Evolutionary conservation across 2,329 filamentous ascomycete species (phyloP), one percentile per base, ranked within the genome.

Genomic region (Zasmidium cellare): DNA sequence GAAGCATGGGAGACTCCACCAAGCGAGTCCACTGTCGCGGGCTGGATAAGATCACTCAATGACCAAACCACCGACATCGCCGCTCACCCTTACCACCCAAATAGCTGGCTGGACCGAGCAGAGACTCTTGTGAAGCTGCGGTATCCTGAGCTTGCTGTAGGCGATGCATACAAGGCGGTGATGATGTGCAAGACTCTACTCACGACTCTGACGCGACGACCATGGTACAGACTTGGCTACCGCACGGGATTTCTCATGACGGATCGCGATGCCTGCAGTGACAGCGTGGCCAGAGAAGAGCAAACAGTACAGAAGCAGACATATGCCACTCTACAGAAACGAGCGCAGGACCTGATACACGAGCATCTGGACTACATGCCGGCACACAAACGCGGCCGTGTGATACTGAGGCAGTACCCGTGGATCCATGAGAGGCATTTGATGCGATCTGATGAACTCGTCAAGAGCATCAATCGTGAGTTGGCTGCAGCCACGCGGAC

Each of bases 131-230:
- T 24, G 12, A 9, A 44, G 0, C 28, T 71, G 20, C 57, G 58
- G 3, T 70, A 67, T 44, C 69, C 70, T 2, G 70, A 72, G 48
- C 62, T 71, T 3, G 69, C 68, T 9, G 59, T 63, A 3, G 70
- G 68, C 9, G 69, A 71, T 52, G 64, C 64, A 0, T 53, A 59
- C 22, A 71, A 70, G 50, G 64, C 66, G 2, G n/a, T 45, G 3
- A 48, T 62, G 3, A 60, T 71, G 14, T 65, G 62, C 46, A 31
- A 56, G 14, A 48, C 51, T 3, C 12, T 65, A 9, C 52, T 67
- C 3, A 28, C 25, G 6, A 41, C 47, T 2, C 22, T 67, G 9
- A 24, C 55, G n/a, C n/a, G 50, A 19, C 47, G 38, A 35, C 55
- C 60, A 14, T 45, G 55, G 9, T 65, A 53, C 48, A 51, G 58